These are phyloP conservation scores for Melanomma pulvis-pyrius DNA, from an alignment of 495 filamentous ascomycete species.

Conservation along the genomic window DNA sequence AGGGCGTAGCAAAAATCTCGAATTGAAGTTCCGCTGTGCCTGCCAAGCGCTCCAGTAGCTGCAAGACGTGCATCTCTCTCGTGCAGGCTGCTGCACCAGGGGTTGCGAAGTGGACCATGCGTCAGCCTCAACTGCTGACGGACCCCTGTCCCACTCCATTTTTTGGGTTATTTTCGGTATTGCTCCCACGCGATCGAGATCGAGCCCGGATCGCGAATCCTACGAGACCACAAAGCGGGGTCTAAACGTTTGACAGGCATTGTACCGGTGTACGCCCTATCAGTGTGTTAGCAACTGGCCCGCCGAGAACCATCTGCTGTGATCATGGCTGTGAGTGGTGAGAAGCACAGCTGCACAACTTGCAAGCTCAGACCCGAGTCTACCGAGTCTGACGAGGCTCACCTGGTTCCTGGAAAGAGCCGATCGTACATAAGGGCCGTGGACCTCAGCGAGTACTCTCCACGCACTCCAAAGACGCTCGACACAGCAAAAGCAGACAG, in stretches of 20 bases:
- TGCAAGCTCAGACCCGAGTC: slow-evolving; percentile 20
- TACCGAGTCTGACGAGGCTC: slow-evolving; percentile 24
- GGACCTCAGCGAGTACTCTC: slow-evolving; percentile 6
- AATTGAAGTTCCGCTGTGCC: slow-evolving; percentile 8
- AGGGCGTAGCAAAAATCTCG: neutral
- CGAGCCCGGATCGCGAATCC: neutral
- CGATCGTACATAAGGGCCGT: slow-evolving; percentile 26
- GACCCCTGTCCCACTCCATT: neutral
- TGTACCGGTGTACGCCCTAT: slow-evolving; percentile 7
- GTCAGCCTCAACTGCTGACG: slow-evolving; percentile 9
- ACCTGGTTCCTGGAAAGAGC: slow-evolving; percentile 9
- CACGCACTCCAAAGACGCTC: neutral
- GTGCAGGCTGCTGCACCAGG: slow-evolving; percentile 10
- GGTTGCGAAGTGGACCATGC: slow-evolving; percentile 18
- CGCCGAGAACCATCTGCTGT: neutral
- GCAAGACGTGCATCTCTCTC: neutral
- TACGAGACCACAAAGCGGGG: neutral
- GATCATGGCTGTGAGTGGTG: neutral
- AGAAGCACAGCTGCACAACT: slow-evolving; percentile 3
- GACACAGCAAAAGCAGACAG: neutral
- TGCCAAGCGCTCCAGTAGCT: slow-evolving; percentile 1
- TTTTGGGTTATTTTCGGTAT: slow-evolving; percentile 5
- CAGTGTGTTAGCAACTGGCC: slow-evolving; percentile 3
- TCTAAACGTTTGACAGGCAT: slow-evolving; percentile 18
- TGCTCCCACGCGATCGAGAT: neutral